A percentile compares a stretch with the other conserved stretches of the same genome.
phyloP scores from a whole-genome alignment of 768 basidiomycete species.

The Russula sp. region DNA sequence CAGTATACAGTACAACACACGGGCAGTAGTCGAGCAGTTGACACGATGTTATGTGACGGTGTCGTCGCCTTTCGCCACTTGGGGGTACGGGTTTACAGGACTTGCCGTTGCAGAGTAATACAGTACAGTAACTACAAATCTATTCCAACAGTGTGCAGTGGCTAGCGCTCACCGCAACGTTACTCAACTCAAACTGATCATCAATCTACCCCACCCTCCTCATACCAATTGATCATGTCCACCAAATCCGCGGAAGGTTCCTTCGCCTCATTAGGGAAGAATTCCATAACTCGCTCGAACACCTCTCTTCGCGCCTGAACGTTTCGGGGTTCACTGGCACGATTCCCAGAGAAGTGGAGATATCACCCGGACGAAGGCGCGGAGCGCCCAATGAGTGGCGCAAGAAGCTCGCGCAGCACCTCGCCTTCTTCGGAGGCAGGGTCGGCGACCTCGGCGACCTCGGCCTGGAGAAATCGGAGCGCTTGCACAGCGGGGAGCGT shows the following conservation, averaged over 20 bases:
- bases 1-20: no score
- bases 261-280: constrained; percentile 60
- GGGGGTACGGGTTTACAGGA: no score
- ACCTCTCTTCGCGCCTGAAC: constrained; percentile 63
- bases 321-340: constrained; percentile 39
- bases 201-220: constrained; percentile 26
- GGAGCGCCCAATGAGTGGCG: constrained; percentile 51
- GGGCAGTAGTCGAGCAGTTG: no score
- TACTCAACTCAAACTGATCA: background rate
- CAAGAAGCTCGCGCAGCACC: constrained; percentile 63
- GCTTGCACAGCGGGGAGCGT: constrained; percentile 59
- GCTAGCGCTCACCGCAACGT: background rate
- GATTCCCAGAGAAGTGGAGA: constrained; percentile 30
- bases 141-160: background rate
- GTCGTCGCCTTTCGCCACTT: no score
- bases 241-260: constrained; percentile 63
- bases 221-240: constrained; percentile 53
- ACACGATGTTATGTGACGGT: no score
- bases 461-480: constrained; percentile 64
- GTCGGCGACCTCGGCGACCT: constrained; percentile 70
- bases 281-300: constrained; percentile 64
- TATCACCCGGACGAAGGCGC: constrained; percentile 30
- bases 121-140: background rate
- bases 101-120: background rate
- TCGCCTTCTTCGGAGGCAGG: constrained; percentile 62